Evolutionary conservation across 2,329 filamentous ascomycete species (phyloP).

Genomic region (Aspergillus awamori): DNA sequence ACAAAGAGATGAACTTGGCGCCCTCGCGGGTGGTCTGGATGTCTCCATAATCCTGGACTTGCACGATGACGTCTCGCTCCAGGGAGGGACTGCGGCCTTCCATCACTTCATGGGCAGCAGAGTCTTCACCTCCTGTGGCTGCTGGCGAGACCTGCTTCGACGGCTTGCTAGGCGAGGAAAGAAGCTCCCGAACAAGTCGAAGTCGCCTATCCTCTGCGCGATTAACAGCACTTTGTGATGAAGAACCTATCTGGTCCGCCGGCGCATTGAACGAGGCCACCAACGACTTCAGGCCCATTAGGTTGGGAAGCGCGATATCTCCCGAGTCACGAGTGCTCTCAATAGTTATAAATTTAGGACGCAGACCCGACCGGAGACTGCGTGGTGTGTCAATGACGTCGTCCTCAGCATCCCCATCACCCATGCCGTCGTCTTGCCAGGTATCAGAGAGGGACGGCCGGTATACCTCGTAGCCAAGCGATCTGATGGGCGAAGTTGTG

Average conservation of each 20-base stretch:
- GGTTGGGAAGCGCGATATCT: slow-evolving; percentile 38
- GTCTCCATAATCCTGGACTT: slow-evolving; percentile 79
- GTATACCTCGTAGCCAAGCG: slow-evolving; percentile 61
- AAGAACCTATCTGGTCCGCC: slow-evolving; percentile 25
- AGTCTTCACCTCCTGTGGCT: slow-evolving; percentile 15
- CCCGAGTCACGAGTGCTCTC: slow-evolving; percentile 34
- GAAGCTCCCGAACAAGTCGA: slow-evolving; percentile 39
- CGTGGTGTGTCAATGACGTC: slow-evolving; percentile 31
- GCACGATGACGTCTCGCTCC: slow-evolving; percentile 64
- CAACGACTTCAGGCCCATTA: slow-evolving; percentile 36
- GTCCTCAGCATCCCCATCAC: slow-evolving; percentile 50
- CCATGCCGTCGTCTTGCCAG: slow-evolving; percentile 49
- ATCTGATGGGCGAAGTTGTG: slow-evolving; percentile 39
- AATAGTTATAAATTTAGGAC: slow-evolving; percentile 39
- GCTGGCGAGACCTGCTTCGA: slow-evolving; percentile 5
- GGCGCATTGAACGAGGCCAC: slow-evolving; percentile 36
- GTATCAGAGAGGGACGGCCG: slow-evolving; percentile 34
- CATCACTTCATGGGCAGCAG: slow-evolving; percentile 7
- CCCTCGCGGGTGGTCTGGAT: slow-evolving; percentile 71
- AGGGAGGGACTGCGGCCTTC: slow-evolving; percentile 22
- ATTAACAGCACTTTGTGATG: slow-evolving; percentile 24
- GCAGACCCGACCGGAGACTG: slow-evolving; percentile 23
- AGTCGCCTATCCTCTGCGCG: slow-evolving; percentile 36
- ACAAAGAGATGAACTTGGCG: slow-evolving; percentile 66
- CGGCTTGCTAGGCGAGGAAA: slow-evolving; percentile 30